Conservation (phyloP, 78 protist genomes). For the Dictyostelium firmibasis region DNA sequence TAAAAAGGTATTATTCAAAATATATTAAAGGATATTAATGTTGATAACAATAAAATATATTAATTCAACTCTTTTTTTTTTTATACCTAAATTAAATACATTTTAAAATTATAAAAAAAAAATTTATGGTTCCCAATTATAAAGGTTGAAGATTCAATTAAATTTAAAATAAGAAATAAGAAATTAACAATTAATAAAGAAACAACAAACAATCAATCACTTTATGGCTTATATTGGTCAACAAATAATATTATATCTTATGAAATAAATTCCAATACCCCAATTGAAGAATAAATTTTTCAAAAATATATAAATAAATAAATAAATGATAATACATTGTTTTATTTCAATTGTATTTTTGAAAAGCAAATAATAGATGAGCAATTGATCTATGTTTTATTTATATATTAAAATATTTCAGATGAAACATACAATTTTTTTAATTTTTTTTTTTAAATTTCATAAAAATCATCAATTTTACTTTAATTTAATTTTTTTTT, state of each 20-base stretch:
- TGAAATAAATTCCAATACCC: not conserved
- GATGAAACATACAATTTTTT: no score
- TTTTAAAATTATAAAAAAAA: not conserved
- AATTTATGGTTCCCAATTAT: no score
- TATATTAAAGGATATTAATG: no score
- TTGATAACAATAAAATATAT: not conserved
- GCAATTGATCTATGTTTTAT: no score
- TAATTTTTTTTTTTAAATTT: no score
- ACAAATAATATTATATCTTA: not conserved
- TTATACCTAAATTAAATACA: no score
- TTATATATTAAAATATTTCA: no score
- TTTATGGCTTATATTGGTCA: not conserved
- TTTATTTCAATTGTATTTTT: no score
- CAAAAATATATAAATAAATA: not conserved
- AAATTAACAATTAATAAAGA: not conserved
- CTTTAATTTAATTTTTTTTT: no score
- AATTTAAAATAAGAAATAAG: not conserved
- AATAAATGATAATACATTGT: not conserved
- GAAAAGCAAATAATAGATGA: not conserved
- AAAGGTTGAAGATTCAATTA: slow-evolving; percentile 4
- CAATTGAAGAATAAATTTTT: not conserved
- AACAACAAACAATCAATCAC: not conserved
- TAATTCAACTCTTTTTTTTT: not conserved
- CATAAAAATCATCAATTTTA: not conserved
- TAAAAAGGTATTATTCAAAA: not conserved